Percentiles rank a stretch among this genome's conserved stretches.
phyloP scores from a whole-genome alignment of 2,329 filamentous ascomycete species.

The Penicillium sp. region DNA sequence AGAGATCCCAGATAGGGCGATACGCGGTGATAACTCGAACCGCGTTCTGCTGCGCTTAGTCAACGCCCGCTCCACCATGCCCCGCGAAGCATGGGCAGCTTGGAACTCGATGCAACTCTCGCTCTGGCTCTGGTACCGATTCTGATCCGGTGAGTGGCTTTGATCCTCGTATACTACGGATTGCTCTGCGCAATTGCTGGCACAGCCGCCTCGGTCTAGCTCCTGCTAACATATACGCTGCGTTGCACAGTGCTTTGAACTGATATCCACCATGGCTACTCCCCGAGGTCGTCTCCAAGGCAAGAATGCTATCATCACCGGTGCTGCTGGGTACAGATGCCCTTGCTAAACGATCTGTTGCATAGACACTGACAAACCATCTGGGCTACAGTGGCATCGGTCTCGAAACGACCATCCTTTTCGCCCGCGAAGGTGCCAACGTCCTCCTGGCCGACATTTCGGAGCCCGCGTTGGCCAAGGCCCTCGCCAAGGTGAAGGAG shows the following conservation, averaged over 20 bases:
- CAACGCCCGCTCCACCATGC: slow-evolving; percentile 10
- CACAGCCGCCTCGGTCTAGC: background rate
- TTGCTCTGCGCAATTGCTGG: too few species aligned
- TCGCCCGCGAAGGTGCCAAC: slow-evolving; percentile 81
- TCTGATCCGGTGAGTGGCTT: too few species aligned
- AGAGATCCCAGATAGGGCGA: slow-evolving; percentile 4
- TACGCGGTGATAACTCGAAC: slow-evolving; percentile 2
- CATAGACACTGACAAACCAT: slow-evolving; percentile 4
- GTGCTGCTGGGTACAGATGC: slow-evolving; percentile 71
- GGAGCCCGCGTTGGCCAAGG: slow-evolving; percentile 70
- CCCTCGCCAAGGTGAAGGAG: slow-evolving; percentile 69
- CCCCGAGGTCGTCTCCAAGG: slow-evolving; percentile 51
- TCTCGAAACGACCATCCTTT: slow-evolving; percentile 86
- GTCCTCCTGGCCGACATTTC: slow-evolving; percentile 86
- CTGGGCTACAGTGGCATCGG: slow-evolving; percentile 68
- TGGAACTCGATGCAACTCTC: too few species aligned
- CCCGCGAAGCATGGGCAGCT: too few species aligned
- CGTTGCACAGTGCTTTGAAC: too few species aligned
- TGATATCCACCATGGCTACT: slow-evolving; percentile 13
- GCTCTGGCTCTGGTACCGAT: too few species aligned
- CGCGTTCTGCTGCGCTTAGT: too few species aligned
- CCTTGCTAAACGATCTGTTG: background rate
- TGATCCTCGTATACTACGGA: too few species aligned
- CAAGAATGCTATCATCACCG: slow-evolving; percentile 75
- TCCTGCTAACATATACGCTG: too few species aligned